A percentile compares a stretch with the other conserved stretches of the same genome.
Conservation (phyloP, 345 rosid genomes). For the Camelina sativa region DNA sequence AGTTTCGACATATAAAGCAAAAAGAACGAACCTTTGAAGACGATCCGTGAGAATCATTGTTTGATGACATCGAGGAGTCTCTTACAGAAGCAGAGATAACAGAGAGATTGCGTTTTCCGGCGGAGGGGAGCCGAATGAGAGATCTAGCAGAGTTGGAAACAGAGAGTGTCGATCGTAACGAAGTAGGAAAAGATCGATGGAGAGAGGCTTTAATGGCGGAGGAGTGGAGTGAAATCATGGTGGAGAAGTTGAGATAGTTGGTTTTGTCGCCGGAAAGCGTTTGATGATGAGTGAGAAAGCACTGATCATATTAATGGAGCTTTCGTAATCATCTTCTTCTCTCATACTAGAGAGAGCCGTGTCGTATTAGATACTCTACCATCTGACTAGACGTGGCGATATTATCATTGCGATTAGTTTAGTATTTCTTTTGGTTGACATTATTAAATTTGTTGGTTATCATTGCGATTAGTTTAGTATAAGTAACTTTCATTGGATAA, state of each 20-base stretch:
- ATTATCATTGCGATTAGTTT: not conserved
- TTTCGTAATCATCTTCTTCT: conserved; percentile 22
- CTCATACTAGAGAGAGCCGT: conserved; percentile 19
- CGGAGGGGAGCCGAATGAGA: not conserved
- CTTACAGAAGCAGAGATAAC: conserved; percentile 43
- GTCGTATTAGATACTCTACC: conserved; percentile 1
- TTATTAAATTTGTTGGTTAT: no score
- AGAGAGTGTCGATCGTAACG: conserved; percentile 26
- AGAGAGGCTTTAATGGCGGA: conserved; percentile 31
- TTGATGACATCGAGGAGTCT: conserved; percentile 35
- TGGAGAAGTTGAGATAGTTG: not conserved
- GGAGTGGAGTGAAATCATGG: conserved; percentile 38
- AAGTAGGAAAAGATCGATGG: conserved; percentile 11
- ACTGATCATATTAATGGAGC: not conserved
- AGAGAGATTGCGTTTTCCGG: conserved; percentile 28
- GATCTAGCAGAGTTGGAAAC: conserved; percentile 33
- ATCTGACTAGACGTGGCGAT: conserved; percentile 2
- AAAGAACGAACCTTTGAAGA: conserved; percentile 47
- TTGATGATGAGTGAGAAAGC: no score
- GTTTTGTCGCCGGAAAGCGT: not conserved
- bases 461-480: no score
- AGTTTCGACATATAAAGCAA: not conserved
- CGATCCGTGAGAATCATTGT: conserved; percentile 27
- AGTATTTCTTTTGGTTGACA: not conserved
- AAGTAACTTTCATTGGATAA: not conserved